Percentiles rank a stretch among this genome's conserved stretches.
Evolutionary conservation across 306 rosid species (phyloP).

Genomic region (Sechiopsis laciniata): DNA sequence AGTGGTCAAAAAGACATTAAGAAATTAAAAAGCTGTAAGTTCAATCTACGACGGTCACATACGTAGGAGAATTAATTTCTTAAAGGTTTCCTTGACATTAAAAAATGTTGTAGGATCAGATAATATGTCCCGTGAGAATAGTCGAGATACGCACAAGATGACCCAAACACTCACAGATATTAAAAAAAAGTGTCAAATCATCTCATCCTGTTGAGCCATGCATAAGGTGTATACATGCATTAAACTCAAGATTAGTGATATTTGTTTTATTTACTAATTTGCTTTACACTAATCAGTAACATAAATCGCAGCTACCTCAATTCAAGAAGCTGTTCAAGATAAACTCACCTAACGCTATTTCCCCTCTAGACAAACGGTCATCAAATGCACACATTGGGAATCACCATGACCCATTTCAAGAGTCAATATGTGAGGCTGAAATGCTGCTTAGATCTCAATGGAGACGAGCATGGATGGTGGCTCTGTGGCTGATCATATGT

Average conservation of each 20-base stretch:
- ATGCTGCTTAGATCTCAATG: conserved; percentile 60
- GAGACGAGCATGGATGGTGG: conserved; percentile 63
- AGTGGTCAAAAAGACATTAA: too few relatives aligned
- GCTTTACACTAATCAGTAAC: not conserved
- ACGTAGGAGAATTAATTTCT: too few relatives aligned
- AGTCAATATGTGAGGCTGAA: conserved; percentile 45
- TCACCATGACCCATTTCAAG: conserved; percentile 27
- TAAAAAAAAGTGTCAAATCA: not conserved
- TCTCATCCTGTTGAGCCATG: not conserved
- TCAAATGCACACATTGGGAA: conserved; percentile 10
- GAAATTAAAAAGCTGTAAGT: too few relatives aligned
- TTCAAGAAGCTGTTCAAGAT: conserved; percentile 46
- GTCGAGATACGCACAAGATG: too few relatives aligned
- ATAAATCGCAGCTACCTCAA: conserved; percentile 35
- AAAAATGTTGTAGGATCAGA: too few relatives aligned
- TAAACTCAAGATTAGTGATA: not conserved
- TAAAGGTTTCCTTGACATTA: too few relatives aligned
- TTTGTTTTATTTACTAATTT: not conserved
- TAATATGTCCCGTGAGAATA: too few relatives aligned
- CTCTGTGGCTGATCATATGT: conserved; percentile 51
- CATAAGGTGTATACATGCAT: not conserved
- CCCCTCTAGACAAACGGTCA: conserved; percentile 30
- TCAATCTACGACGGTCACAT: too few relatives aligned
- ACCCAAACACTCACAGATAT: too few relatives aligned
- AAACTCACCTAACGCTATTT: conserved; percentile 27